These are phyloP conservation scores for Geotrichum europaeum DNA, from an alignment of 1,139 yeast genomes.

Conservation along the genomic window DNA sequence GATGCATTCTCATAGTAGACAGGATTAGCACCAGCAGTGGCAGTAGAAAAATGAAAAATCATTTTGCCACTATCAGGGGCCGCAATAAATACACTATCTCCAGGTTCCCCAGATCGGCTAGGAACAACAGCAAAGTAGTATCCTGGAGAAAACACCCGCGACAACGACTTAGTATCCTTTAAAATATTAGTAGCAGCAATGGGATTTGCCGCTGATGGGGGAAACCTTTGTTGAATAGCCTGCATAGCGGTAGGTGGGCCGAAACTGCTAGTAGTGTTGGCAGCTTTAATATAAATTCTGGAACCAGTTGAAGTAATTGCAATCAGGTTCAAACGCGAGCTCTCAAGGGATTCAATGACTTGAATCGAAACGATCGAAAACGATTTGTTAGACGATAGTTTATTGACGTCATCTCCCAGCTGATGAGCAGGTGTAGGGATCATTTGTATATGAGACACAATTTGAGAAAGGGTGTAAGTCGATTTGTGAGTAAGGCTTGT, in stretches of 20 bases:
- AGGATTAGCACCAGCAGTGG: conserved; percentile 35
- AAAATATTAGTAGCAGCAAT: conserved; percentile 30
- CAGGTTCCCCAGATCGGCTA: conserved; percentile 22
- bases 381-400: background rate
- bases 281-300: conserved; percentile 51
- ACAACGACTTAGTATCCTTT: conserved; percentile 35
- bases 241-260: conserved; percentile 34
- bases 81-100: conserved; percentile 57
- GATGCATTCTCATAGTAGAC: conserved; percentile 80
- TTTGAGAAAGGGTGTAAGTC: conserved; percentile 32
- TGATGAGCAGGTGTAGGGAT: conserved; percentile 20
- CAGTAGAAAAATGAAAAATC: conserved; percentile 46
- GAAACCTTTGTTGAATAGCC: conserved; percentile 35
- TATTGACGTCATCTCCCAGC: conserved; percentile 6
- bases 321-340: conserved; percentile 64
- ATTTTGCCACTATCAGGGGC: conserved; percentile 76
- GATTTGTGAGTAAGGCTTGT: conserved; percentile 37
- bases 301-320: conserved; percentile 87
- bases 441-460: conserved; percentile 35
- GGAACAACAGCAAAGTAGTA: conserved; percentile 55
- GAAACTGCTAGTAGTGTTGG: conserved; percentile 22
- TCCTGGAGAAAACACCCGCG: conserved; percentile 72
- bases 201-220: conserved; percentile 33
- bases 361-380: conserved; percentile 14
- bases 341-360: conserved; percentile 42